These are phyloP conservation scores for Fremontodendron californicum DNA, from an alignment of 345 rosid genomes.

Conservation along the genomic window DNA sequence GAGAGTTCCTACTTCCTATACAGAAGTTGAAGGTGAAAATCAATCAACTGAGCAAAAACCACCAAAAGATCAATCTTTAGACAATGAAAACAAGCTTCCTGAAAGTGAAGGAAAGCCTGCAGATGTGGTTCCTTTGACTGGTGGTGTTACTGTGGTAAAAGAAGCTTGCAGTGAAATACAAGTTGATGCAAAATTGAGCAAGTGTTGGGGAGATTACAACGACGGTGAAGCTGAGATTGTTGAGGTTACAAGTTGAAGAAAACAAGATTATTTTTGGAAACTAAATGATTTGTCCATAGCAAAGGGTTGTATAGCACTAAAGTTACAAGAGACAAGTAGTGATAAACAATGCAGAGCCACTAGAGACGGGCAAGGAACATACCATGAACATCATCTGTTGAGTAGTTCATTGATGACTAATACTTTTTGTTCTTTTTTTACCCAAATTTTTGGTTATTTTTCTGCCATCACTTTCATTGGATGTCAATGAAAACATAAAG, in stretches of 20 bases:
- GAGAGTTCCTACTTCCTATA: constrained; percentile 35
- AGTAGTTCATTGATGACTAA: constrained; percentile 5
- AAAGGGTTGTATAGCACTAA: neutral
- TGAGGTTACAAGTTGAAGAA: constrained; percentile 57
- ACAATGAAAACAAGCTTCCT: constrained; percentile 25
- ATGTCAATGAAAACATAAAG: constrained; percentile 2
- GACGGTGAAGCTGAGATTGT: constrained; percentile 65
- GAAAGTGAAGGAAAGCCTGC: constrained; percentile 32
- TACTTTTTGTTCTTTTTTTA: neutral
- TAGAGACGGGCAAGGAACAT: neutral
- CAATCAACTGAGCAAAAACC: constrained; percentile 30
- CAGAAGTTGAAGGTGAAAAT: constrained; percentile 37
- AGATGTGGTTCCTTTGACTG: constrained; percentile 15
- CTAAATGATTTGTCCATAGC: neutral
- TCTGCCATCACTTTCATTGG: constrained; percentile 1
- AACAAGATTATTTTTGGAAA: neutral
- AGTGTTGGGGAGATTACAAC: constrained; percentile 82
- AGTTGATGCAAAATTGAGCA: constrained; percentile 43
- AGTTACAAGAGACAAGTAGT: neutral
- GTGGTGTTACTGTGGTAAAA: constrained; percentile 27
- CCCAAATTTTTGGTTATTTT: constrained; percentile 1
- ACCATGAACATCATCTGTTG: constrained; percentile 11
- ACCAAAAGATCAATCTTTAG: constrained; percentile 30
- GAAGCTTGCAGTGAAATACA: constrained; percentile 30
- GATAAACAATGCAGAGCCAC: neutral